Evolutionary conservation across 164 flowering plant genomes (phyloP).

Genomic region (Buxus sempervirens): DNA sequence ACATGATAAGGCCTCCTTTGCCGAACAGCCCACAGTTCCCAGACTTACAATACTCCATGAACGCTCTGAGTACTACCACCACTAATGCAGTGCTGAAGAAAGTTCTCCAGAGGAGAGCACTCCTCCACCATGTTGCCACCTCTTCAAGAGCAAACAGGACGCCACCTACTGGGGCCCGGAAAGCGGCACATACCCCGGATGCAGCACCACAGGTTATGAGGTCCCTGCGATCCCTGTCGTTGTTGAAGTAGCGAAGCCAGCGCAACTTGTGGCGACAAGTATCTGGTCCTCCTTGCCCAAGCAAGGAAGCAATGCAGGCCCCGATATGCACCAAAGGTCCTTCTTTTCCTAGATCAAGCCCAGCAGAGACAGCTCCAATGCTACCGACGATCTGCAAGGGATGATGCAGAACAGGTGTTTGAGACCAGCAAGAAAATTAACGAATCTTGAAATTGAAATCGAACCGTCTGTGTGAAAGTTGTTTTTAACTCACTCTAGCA

Average conservation of each 20-base stretch:
- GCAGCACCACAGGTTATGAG: constrained; percentile 41
- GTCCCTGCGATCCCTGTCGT: constrained; percentile 35
- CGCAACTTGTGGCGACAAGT: constrained; percentile 27
- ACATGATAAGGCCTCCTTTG: constrained; percentile 36
- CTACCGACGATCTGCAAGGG: not conserved
- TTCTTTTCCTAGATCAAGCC: not conserved
- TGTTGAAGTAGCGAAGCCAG: constrained; percentile 24
- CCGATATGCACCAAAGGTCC: not conserved
- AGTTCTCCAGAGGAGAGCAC: constrained; percentile 39
- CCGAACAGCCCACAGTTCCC: constrained; percentile 37
- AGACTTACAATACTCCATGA: constrained; percentile 22
- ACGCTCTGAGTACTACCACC: constrained; percentile 31
- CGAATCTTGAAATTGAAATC: too few relatives aligned
- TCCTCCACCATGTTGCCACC: constrained; percentile 42
- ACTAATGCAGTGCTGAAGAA: constrained; percentile 39
- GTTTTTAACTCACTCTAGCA: too few relatives aligned
- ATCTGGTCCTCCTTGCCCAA: constrained; percentile 32
- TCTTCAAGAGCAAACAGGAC: constrained; percentile 41
- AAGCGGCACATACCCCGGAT: constrained; percentile 38
- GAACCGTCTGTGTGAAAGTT: too few relatives aligned
- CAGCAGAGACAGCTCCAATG: not conserved
- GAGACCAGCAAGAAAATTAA: too few relatives aligned
- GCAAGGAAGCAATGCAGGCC: constrained; percentile 30
- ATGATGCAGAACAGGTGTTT: not conserved
- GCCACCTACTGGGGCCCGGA: constrained; percentile 38